These are phyloP conservation scores for Symbiodinium natans DNA, from an alignment of 73 alveolate species.

Conservation along the genomic window DNA sequence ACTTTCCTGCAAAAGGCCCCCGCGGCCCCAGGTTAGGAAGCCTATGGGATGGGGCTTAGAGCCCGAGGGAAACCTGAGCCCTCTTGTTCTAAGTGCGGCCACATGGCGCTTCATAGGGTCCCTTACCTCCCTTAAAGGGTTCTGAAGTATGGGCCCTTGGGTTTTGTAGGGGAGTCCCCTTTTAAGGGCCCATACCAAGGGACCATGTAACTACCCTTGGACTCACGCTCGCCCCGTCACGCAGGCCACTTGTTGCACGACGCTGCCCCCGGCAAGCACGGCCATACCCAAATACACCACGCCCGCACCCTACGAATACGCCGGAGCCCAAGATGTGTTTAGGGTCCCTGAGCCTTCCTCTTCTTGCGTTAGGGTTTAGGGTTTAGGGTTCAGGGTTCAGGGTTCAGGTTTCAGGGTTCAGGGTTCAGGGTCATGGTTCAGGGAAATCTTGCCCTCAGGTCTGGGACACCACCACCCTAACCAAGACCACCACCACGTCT, in stretches of 20 bases:
- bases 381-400: not conserved
- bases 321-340: not conserved
- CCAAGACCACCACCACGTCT: not conserved
- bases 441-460: not conserved
- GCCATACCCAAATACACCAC: slow-evolving; percentile 54
- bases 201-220: too few species aligned
- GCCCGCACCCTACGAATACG: slow-evolving; percentile 54
- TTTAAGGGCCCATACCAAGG: too few species aligned
- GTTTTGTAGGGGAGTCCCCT: too few species aligned
- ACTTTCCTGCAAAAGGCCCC: too few species aligned
- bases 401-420: not conserved
- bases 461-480: slow-evolving; percentile 74
- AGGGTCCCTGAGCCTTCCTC: not conserved
- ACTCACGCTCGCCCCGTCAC: too few species aligned
- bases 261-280: slow-evolving; percentile 45
- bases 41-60: too few species aligned
- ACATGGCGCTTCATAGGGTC: too few species aligned
- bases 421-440: not conserved
- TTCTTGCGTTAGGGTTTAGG: not conserved
- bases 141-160: too few species aligned
- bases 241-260: slow-evolving; percentile 73
- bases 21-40: too few species aligned
- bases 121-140: too few species aligned
- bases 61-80: too few species aligned
- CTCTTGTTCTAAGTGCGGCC: too few species aligned